Evolutionary conservation across 2,329 filamentous ascomycete species (phyloP).

Genomic region (Nothophaeocryptopus gaeumannii): DNA sequence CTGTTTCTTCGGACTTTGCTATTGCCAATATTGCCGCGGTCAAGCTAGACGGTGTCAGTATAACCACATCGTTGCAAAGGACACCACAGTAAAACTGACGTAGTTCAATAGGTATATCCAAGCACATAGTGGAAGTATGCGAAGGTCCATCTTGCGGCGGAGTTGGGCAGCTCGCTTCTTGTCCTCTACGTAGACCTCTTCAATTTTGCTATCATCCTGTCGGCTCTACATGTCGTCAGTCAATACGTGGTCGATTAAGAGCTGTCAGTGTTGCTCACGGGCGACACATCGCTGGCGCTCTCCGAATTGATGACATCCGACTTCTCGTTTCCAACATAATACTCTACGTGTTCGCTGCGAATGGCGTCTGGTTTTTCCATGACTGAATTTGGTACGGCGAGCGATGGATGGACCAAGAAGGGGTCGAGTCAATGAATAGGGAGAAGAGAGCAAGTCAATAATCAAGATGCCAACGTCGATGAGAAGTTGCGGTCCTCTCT

Average conservation of each 20-base stretch:
- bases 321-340: constrained; percentile 1
- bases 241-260: no score
- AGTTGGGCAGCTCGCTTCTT: constrained; percentile 22
- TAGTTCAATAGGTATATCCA: constrained; percentile 28
- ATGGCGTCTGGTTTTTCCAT: no score
- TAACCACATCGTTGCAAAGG: no score
- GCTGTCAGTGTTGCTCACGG: not conserved
- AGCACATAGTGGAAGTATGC: constrained; percentile 26
- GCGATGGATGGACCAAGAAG: no score
- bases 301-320: constrained; percentile 12
- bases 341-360: no score
- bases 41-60: not conserved
- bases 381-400: no score
- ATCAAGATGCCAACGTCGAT: no score
- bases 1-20: constrained; percentile 56
- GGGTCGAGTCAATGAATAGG: no score
- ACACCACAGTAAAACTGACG: constrained; percentile 2
- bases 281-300: constrained; percentile 11
- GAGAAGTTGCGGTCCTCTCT: no score
- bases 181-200: constrained; percentile 23
- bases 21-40: constrained; percentile 42
- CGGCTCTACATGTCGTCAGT: not conserved
- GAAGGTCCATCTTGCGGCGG: constrained; percentile 24
- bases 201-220: constrained; percentile 1
- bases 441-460: no score